Percentiles rank a stretch among this genome's conserved stretches.
These are phyloP conservation scores for Coemansia sp. DNA, from an alignment of 192 early-diverging fungal species.

Conservation along the genomic window DNA sequence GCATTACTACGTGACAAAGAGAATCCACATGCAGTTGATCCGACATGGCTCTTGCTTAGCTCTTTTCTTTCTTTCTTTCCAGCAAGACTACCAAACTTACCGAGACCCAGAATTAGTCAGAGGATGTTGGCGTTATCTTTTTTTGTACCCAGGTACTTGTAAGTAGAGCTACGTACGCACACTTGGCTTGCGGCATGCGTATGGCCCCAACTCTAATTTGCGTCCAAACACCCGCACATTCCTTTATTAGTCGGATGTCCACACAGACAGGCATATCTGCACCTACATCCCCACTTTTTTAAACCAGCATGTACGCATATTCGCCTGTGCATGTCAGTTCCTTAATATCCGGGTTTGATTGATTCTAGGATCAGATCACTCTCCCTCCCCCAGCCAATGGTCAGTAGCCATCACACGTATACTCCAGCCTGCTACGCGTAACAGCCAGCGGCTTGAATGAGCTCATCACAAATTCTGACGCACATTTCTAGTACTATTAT, in stretches of 20 bases:
- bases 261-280: background rate
- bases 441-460: background rate
- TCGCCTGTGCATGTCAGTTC: background rate
- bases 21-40: background rate
- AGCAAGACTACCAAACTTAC: background rate
- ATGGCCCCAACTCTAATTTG: conserved; percentile 1
- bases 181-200: background rate
- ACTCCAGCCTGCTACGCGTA: background rate
- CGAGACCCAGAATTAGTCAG: background rate
- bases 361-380: conserved; percentile 4
- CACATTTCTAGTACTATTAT: background rate
- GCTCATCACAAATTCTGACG: background rate
- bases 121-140: background rate
- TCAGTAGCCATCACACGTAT: conserved; percentile 2
- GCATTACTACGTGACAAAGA: background rate
- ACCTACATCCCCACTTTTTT: background rate
- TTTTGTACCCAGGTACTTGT: background rate
- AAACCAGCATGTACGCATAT: background rate
- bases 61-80: background rate
- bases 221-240: background rate
- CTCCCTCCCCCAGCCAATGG: conserved; percentile 13
- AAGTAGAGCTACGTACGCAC: background rate
- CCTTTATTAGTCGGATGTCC: background rate
- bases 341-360: background rate
- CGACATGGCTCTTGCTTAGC: background rate